phyloP scores from a whole-genome alignment of 2,329 filamentous ascomycete species.

The Aspergillus sp. region DNA sequence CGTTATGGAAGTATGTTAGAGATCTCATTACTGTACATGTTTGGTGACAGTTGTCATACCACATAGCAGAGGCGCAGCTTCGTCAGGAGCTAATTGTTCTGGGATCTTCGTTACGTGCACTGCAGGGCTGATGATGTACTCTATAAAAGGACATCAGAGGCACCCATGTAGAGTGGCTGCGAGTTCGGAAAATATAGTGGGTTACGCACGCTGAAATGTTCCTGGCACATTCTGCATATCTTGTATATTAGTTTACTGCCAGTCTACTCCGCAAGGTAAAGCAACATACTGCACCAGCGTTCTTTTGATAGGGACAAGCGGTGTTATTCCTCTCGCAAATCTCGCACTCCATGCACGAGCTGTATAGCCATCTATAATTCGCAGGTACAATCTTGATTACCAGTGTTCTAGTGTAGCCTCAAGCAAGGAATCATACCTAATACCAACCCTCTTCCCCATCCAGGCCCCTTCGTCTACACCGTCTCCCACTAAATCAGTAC shows the following conservation, averaged over 20 bases:
- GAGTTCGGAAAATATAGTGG: not conserved
- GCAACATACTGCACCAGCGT: constrained; percentile 35
- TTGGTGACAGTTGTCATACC: constrained; percentile 23
- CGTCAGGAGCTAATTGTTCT: constrained; percentile 29
- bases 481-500: constrained; percentile 24
- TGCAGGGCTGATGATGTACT: constrained; percentile 38
- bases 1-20: not conserved
- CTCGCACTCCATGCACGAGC: constrained; percentile 39
- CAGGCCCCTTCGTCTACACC: constrained; percentile 28
- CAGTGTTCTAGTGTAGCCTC: not conserved
- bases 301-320: constrained; percentile 39
- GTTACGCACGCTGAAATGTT: constrained; percentile 36
- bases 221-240: constrained; percentile 34
- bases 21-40: not conserved
- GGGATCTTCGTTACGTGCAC: constrained; percentile 39
- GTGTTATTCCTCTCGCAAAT: constrained; percentile 40
- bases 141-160: constrained; percentile 1
- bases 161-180: not conserved
- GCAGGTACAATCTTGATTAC: not conserved
- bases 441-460: constrained; percentile 32
- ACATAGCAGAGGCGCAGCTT: constrained; percentile 38
- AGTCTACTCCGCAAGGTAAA: not conserved
- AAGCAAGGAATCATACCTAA: constrained; percentile 19
- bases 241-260: not conserved
- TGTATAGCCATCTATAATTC: constrained; percentile 37